Percentiles rank a stretch among this genome's conserved stretches.
Conservation (phyloP, 2,329 filamentous ascomycete genomes). For the Trichoderma citrinoviride region DNA sequence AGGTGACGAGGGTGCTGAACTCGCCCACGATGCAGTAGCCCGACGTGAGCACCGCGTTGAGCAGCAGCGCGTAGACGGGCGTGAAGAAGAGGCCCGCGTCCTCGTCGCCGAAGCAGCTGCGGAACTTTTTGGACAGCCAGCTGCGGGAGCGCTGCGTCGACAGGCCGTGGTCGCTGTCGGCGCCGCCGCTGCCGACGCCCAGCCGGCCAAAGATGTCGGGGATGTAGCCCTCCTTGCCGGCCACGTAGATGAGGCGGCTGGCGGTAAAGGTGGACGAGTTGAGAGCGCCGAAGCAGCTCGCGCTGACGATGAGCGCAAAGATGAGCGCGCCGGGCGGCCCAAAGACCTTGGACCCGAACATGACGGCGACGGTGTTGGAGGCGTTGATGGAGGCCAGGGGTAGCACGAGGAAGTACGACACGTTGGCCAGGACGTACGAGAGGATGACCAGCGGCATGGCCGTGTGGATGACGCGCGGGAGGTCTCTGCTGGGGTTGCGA, state of each 20-base stretch:
- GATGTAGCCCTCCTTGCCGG: slow-evolving; percentile 92
- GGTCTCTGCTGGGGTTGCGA: slow-evolving; percentile 82
- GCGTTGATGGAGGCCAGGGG: slow-evolving; percentile 76
- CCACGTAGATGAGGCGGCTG: slow-evolving; percentile 86
- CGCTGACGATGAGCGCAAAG: slow-evolving; percentile 83
- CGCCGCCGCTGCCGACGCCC: slow-evolving; percentile 56
- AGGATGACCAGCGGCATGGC: slow-evolving; percentile 93
- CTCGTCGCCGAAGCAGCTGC: slow-evolving; percentile 68
- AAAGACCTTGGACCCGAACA: slow-evolving; percentile 88
- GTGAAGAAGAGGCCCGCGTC: slow-evolving; percentile 84
- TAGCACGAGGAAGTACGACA: slow-evolving; percentile 92
- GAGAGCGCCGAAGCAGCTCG: slow-evolving; percentile 89
- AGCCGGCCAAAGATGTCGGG: slow-evolving; percentile 80
- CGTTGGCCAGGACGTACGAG: slow-evolving; percentile 85
- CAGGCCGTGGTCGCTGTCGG: slow-evolving; percentile 37
- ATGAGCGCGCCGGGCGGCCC: slow-evolving; percentile 78
- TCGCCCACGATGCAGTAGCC: slow-evolving; percentile 83
- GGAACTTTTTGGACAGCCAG: slow-evolving; percentile 58
- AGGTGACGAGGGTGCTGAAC: slow-evolving; percentile 88
- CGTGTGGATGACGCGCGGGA: slow-evolving; percentile 93
- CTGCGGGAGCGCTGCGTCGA: slow-evolving; percentile 49
- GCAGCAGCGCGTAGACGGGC: slow-evolving; percentile 83
- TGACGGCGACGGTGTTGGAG: slow-evolving; percentile 92
- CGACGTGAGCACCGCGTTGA: slow-evolving; percentile 73
- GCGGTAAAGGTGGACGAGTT: slow-evolving; percentile 95